Base-by-base conservation (phyloP, 2,329 filamentous ascomycete genomes). In the Cladophialophora yegresii region DNA sequence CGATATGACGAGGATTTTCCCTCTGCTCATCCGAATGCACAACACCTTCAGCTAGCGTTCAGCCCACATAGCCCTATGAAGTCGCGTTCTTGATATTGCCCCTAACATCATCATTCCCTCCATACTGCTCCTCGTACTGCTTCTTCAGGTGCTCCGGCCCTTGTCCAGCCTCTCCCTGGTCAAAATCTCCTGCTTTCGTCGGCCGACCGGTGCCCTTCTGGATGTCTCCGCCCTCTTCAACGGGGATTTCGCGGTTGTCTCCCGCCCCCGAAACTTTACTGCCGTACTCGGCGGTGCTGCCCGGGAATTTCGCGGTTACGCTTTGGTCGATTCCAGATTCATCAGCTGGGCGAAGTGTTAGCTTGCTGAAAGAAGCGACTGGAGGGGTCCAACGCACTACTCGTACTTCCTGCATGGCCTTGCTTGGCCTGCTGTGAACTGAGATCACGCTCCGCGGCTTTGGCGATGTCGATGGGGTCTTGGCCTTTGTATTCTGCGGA, bases 261-360 rank as follows among this genome's bases (percentile, higher is more conserved):
- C 77, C 77, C 12, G 73, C 74, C 2, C 77, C 73, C 4, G 74
- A 71, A 23, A 70, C 70, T 6, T 66, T 72, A 47, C 71, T 73
- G 30, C 78, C 78, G 36, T 77, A 78, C 53, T 75, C 73, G n/a
- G 79, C 74, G 13, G 72, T 70, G 4, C 72, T 70, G 10, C 76
- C 72, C 12, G 72, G 70, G 71, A 80, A 80, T 60, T 75, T 75
- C 57, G 73, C 71, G 30, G 77, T 71, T 30, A 73, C 77, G 62
- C 73, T 72, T 68, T 75, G 75, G 63, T 80, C 73, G 64, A 80
- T 73, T 30, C 77, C 78, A 23, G 78, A 79, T 66, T 80, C 78
- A 23, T 40, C 36, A 4, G 63, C 58, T 67, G 26, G 26, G 16
- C 55, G n/a, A 26, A 9, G 26, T 50, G 20, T 50, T 50, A 50